Conservation (phyloP, 2,329 filamentous ascomycete species). For the Fusarium sp. region DNA sequence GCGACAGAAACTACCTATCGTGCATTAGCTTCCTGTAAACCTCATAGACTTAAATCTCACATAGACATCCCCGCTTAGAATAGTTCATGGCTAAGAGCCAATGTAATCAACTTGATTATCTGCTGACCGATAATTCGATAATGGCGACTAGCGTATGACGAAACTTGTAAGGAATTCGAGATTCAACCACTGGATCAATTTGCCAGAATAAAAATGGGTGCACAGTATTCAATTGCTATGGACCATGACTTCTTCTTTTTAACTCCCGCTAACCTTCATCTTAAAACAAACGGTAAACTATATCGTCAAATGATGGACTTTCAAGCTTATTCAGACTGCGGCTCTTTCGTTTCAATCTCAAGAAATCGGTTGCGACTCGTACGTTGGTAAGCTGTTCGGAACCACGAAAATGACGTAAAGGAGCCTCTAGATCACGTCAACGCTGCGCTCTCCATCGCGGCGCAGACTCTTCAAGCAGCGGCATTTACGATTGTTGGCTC, state of each 20-base stretch:
- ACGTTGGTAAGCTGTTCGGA: conserved; percentile 10
- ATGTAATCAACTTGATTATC: conserved; percentile 22
- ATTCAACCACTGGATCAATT: neutral
- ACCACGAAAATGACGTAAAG: conserved; percentile 35
- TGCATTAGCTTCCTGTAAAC: neutral
- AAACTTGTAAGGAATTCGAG: neutral
- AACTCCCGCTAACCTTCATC: conserved; percentile 36
- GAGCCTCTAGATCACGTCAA: conserved; percentile 34
- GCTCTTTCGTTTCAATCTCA: neutral
- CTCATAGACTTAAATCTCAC: neutral
- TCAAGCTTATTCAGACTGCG: neutral
- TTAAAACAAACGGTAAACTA: conserved; percentile 10
- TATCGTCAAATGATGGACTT: conserved; percentile 5
- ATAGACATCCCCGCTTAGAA: conserved; percentile 10
- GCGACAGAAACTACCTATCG: neutral
- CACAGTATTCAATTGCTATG: conserved; percentile 6
- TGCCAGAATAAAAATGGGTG: neutral
- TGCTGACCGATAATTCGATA: conserved; percentile 27
- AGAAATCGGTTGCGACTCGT: conserved; percentile 23
- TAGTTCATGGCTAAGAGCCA: conserved; percentile 16
- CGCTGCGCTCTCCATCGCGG: conserved; percentile 3
- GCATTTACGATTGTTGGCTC: conserved; percentile 12
- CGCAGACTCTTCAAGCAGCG: conserved; percentile 6
- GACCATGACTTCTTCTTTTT: conserved; percentile 26
- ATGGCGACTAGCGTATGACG: neutral